Conservation (phyloP, 768 basidiomycete genomes). For the Dendrothele bispora region DNA sequence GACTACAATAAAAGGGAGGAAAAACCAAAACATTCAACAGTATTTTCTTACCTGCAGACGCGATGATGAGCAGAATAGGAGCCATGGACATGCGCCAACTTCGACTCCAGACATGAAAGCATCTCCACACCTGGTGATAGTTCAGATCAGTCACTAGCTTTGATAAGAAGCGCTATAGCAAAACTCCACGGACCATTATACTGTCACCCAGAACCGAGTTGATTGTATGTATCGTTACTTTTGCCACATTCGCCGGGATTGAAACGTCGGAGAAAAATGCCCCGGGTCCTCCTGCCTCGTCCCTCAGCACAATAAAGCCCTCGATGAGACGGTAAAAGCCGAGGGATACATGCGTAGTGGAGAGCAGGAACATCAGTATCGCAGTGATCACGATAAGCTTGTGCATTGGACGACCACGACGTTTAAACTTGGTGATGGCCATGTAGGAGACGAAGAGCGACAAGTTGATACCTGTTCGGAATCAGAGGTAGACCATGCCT, state of each 20-base stretch:
- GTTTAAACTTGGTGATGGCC: slow-evolving; percentile 21
- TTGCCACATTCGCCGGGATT: slow-evolving; percentile 32
- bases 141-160: background rate
- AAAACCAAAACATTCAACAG: background rate
- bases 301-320: slow-evolving; percentile 30
- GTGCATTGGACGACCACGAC: slow-evolving; percentile 20
- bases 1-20: background rate
- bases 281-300: slow-evolving; percentile 26
- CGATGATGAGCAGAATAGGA: slow-evolving; percentile 28
- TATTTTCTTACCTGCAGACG: slow-evolving; percentile 23
- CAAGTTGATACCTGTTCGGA: slow-evolving; percentile 26
- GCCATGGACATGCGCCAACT: slow-evolving; percentile 27
- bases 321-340: slow-evolving; percentile 34
- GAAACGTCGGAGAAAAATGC: slow-evolving; percentile 33
- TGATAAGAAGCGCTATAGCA: no score
- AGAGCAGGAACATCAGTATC: slow-evolving; percentile 31
- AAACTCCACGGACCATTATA: slow-evolving; percentile 16
- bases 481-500: no score
- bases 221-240: slow-evolving; percentile 31
- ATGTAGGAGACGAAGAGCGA: slow-evolving; percentile 27
- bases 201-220: slow-evolving; percentile 33
- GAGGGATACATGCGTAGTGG: slow-evolving; percentile 32
- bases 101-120: slow-evolving; percentile 33
- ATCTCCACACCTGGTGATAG: slow-evolving; percentile 19
- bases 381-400: slow-evolving; percentile 23